Evolutionary conservation across 495 filamentous ascomycete species (phyloP).

Genomic region (Hypoxylon perforatum): DNA sequence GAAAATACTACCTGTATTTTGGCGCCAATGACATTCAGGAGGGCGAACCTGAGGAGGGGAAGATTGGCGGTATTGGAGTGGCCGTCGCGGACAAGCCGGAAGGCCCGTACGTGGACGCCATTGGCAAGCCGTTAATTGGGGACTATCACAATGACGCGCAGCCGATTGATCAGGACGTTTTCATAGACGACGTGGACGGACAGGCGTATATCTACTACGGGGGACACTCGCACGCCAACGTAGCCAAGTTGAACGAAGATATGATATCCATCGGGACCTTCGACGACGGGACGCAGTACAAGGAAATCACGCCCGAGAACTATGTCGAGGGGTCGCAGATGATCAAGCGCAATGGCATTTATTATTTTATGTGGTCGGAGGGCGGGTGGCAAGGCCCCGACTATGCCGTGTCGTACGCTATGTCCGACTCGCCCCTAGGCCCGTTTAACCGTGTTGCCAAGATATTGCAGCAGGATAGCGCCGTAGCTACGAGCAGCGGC

Average conservation of each 20-base stretch:
- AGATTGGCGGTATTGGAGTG: slow-evolving; percentile 56
- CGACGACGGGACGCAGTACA: slow-evolving; percentile 45
- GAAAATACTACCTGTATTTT: slow-evolving; percentile 63
- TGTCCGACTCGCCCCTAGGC: slow-evolving; percentile 53
- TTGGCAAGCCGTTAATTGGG: slow-evolving; percentile 56
- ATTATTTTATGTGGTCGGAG: slow-evolving; percentile 62
- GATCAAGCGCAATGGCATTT: slow-evolving; percentile 55
- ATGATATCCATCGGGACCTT: slow-evolving; percentile 54
- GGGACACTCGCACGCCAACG: slow-evolving; percentile 56
- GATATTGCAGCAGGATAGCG: slow-evolving; percentile 54
- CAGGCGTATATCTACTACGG: slow-evolving; percentile 65
- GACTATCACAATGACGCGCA: slow-evolving; percentile 53
- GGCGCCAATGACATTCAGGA: slow-evolving; percentile 57
- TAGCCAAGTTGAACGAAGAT: slow-evolving; percentile 57
- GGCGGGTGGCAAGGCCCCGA: slow-evolving; percentile 58
- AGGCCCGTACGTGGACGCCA: slow-evolving; percentile 59
- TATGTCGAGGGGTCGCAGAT: slow-evolving; percentile 60
- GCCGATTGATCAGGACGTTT: slow-evolving; percentile 62
- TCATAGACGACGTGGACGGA: slow-evolving; percentile 59
- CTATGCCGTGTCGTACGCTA: slow-evolving; percentile 61
- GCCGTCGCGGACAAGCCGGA: slow-evolving; percentile 55
- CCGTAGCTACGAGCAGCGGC: slow-evolving; percentile 55
- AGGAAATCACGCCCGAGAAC: slow-evolving; percentile 55
- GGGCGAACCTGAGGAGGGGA: slow-evolving; percentile 22
- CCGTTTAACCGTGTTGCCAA: slow-evolving; percentile 53